Conservation (phyloP, 768 basidiomycete species). For the Boletales sp. region DNA sequence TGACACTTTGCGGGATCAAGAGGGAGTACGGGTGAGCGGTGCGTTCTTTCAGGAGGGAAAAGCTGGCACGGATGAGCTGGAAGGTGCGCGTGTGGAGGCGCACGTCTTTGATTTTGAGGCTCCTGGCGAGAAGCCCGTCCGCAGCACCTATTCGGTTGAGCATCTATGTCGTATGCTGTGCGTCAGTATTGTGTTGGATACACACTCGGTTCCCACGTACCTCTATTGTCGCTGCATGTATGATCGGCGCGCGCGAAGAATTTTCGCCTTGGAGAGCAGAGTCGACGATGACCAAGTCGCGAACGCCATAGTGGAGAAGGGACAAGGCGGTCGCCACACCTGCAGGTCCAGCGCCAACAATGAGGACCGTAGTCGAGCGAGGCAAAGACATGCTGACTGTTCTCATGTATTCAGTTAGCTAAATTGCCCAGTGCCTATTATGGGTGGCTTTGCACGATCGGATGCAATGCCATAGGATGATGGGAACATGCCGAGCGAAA, state of each 20-base stretch:
- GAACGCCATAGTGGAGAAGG: conserved; percentile 37
- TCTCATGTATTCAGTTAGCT: no score
- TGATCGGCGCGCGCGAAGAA: conserved; percentile 39
- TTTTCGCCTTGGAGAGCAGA: conserved; percentile 26
- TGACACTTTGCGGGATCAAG: conserved; percentile 36
- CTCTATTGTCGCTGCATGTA: conserved; percentile 51
- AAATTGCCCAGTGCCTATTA: no score
- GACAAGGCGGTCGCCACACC: conserved; percentile 44
- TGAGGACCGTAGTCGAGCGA: conserved; percentile 35
- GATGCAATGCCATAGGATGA: no score
- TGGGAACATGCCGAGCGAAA: no score
- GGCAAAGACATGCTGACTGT: conserved; percentile 22
- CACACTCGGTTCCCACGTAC: conserved; percentile 18
- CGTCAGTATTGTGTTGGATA: neutral
- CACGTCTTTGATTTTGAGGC: neutral
- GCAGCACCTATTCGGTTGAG: neutral
- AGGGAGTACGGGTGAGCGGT: conserved; percentile 42
- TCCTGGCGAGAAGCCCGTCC: neutral
- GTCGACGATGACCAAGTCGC: conserved; percentile 33
- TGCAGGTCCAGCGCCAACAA: conserved; percentile 46
- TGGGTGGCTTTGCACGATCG: no score
- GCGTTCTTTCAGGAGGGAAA: conserved; percentile 33
- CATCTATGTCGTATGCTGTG: neutral
- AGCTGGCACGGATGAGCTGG: conserved; percentile 28
- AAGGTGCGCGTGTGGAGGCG: conserved; percentile 27